Conservation (phyloP, 1,284 basidiomycete species). For the Fereydounia khargensis region DNA sequence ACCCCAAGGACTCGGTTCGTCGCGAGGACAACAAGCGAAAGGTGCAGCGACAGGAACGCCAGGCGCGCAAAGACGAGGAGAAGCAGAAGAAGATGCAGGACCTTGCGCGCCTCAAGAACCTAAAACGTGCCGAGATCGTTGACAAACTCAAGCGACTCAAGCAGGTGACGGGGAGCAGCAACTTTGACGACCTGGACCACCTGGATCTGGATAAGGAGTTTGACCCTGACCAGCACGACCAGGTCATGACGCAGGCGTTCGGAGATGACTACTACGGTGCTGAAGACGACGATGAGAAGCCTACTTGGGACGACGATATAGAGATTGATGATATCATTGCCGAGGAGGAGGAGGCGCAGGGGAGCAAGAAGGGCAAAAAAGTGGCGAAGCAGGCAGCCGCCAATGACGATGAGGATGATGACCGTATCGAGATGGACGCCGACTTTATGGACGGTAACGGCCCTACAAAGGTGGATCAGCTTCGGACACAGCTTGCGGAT, state of each 20-base stretch:
- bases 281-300: conserved; percentile 63
- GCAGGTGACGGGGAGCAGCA: conserved; percentile 47
- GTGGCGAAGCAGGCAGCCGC: conserved; percentile 44
- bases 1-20: conserved; percentile 41
- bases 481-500: conserved; percentile 33
- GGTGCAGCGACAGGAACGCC: conserved; percentile 45
- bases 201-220: conserved; percentile 52
- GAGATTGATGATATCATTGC: conserved; percentile 71
- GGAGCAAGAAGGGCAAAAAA: conserved; percentile 64
- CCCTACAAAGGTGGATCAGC: conserved; percentile 5
- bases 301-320: conserved; percentile 83
- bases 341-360: conserved; percentile 58
- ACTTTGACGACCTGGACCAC: conserved; percentile 31
- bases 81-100: conserved; percentile 51
- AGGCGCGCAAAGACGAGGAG: conserved; percentile 48
- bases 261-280: conserved; percentile 46
- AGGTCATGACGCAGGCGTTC: conserved; percentile 46
- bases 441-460: conserved; percentile 61
- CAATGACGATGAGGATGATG: conserved; percentile 57
- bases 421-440: conserved; percentile 71
- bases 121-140: conserved; percentile 49
- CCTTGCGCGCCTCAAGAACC: conserved; percentile 40
- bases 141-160: conserved; percentile 48
- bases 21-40: conserved; percentile 52
- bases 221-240: conserved; percentile 53